phyloP scores from a whole-genome alignment of 805 yeast species.

The Kregervanrija fluxuum region DNA sequence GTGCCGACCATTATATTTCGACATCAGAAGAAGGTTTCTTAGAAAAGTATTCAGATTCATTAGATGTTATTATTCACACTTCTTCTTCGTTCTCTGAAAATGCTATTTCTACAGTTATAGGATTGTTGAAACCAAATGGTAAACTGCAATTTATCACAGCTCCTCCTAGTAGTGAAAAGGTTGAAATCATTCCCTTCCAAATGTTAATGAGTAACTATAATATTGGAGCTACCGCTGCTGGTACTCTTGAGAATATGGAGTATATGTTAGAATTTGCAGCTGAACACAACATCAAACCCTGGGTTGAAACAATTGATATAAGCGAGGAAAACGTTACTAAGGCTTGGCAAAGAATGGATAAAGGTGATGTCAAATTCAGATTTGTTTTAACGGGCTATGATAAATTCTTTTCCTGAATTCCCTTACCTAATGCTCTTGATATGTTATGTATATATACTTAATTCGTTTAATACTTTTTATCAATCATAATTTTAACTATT shows the following conservation, averaged over 20 bases:
- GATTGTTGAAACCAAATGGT: slow-evolving; percentile 26
- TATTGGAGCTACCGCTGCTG: slow-evolving; percentile 31
- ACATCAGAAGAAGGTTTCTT: slow-evolving; percentile 43
- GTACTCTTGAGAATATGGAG: slow-evolving; percentile 38
- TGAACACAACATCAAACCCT: slow-evolving; percentile 38
- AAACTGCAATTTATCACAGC: slow-evolving; percentile 25
- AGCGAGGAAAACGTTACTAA: slow-evolving; percentile 34
- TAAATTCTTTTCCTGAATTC: slow-evolving; percentile 17
- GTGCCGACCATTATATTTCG: slow-evolving; percentile 49
- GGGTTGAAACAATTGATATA: slow-evolving; percentile 46
- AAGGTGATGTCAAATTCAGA: slow-evolving; percentile 48
- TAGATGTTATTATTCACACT: slow-evolving; percentile 44
- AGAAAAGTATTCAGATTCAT: slow-evolving; percentile 23
- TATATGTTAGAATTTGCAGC: slow-evolving; percentile 43
- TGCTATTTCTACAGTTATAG: slow-evolving; percentile 17
- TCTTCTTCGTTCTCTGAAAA: slow-evolving; percentile 34
- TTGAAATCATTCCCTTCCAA: slow-evolving; percentile 28
- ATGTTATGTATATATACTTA: too few relatives aligned
- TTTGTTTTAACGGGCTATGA: slow-evolving; percentile 45
- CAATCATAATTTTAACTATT: too few relatives aligned
- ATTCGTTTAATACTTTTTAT: too few relatives aligned
- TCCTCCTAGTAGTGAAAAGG: slow-evolving; percentile 30
- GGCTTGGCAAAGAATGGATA: slow-evolving; percentile 40
- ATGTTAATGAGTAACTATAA: slow-evolving; percentile 26
- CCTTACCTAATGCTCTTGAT: too few relatives aligned